Evolutionary conservation across 768 basidiomycete species (phyloP), one percentile per base, ranked within the genome.

Genomic region (Leccinum broughii): DNA sequence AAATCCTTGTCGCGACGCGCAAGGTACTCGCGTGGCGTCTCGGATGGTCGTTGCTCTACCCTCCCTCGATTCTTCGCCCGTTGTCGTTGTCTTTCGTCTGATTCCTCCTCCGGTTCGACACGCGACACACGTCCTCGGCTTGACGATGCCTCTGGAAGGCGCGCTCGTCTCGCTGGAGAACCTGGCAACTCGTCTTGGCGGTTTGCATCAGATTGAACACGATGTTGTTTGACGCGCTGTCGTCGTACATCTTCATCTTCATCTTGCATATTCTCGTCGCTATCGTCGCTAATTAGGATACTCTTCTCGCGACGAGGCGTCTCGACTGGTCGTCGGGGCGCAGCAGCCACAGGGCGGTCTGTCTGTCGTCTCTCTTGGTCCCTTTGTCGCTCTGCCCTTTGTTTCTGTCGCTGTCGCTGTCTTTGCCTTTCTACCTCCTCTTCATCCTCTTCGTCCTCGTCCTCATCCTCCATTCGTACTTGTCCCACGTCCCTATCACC

Each of bases 211-310:
- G 57, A 55, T 32, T 52, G 57, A 17, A 34, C 30, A 30, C 60
- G 71, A 13, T 56, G 57, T 24, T 64, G 72, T 44, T 69, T 69
- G 48, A 22, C 54, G 11, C 48, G 61, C 7, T 53, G 60, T 6
- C n/a, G 51, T n/a, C 41, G 58, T 41, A 51, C 26, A 4, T 52
- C 55, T 1, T 62, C 59, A 4, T 56, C 57, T 1, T 62, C 65
- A 4, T 61, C 55, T 6, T 54, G 35, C 14, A 9, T 17, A 7
- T 15, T 24, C 6, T 49, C 51, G 3, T 59, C 58, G 13, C 57
- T 64, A 4, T 64, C 53, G 8, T 65, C 67, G 3, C n/a, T 8
- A 9, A 39, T 17, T 7, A 17, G 17, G 17, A 17, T 9, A 44
- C 8, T 9, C n/a, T n/a, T 44, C 41, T 46, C 17, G 44, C 20